Evolutionary conservation across 495 filamentous ascomycete species (phyloP), one percentile per base, ranked within the genome.

Genomic region (Xylaria palmicola): DNA sequence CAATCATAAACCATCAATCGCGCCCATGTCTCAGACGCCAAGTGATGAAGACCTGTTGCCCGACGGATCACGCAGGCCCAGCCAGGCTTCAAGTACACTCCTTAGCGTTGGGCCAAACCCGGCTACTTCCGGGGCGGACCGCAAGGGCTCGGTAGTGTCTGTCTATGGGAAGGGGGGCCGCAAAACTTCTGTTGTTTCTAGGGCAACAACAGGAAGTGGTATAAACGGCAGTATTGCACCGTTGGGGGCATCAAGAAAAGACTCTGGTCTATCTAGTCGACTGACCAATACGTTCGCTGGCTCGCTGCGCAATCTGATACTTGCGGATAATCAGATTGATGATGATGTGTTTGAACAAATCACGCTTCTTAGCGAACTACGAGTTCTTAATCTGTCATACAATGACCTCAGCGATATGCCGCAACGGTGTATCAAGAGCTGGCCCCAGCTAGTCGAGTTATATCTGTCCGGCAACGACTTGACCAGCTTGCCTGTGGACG

Each of bases 381-480:
- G 94, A 13, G 81, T 96, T 41, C 79, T 99, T 48, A 99, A 99
- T 64, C 78, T 99, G 19, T 96, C 93, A 0, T 97, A 97, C 72
- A 99, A 99, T 65, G 88, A 91, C 53, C 77, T 99, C 41, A 93
- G 87, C 62, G 94, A 99, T 64, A 86, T 99, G 72, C 94, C 94
- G 1, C 86, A 90, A 41, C 86, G 93, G 26, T 88, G 93, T 4
- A 85, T 99, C 56, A 88, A 87, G 65, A 84, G 90, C 65, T 96
- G 93, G 93, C 85, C 88, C 32, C 83, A 91, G 56, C 84, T 99
- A 9, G 86, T 89, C 6, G 95, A 99, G 68, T 81, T 99, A 6
- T 98, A 97, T 67, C 81, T 99, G 19, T 98, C 94, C 2, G 95
- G 94, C 27, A 99, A 98, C 69, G 92, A 97, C 65, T 77, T 99